A percentile compares a stretch with the other conserved stretches of the same genome.
phyloP scores from a whole-genome alignment of 345 rosid species.

The Firmiana major region DNA sequence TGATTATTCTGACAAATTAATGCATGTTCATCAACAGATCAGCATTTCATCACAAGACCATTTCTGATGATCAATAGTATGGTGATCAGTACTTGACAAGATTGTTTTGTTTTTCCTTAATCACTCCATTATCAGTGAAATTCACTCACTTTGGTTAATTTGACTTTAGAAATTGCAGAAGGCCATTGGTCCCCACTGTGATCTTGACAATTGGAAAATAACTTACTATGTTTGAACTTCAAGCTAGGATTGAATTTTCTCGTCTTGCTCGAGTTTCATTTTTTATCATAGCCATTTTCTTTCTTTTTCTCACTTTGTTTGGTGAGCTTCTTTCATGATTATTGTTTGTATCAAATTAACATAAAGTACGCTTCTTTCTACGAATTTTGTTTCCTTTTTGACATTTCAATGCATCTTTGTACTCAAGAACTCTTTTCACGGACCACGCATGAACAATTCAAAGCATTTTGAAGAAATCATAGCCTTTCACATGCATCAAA shows the following conservation, averaged over 20 bases:
- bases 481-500: not conserved
- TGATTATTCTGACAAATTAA: not conserved
- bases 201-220: not conserved
- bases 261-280: not conserved
- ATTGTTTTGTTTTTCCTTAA: no score
- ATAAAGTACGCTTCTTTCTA: not conserved
- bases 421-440: conserved; percentile 13
- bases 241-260: not conserved
- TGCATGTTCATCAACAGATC: not conserved
- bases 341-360: not conserved
- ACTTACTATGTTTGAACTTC: not conserved
- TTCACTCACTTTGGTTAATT: not conserved
- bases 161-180: not conserved
- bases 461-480: not conserved
- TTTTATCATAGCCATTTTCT: not conserved
- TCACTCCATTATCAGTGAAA: no score
- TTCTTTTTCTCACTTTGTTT: not conserved
- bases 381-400: not conserved
- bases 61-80: not conserved
- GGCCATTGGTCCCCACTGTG: not conserved
- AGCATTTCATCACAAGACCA: not conserved
- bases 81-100: no score
- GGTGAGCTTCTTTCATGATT: not conserved
- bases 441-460: not conserved
- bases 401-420: not conserved